phyloP scores from a whole-genome alignment of 1,284 basidiomycete species.

The Porphyrellus sp. region DNA sequence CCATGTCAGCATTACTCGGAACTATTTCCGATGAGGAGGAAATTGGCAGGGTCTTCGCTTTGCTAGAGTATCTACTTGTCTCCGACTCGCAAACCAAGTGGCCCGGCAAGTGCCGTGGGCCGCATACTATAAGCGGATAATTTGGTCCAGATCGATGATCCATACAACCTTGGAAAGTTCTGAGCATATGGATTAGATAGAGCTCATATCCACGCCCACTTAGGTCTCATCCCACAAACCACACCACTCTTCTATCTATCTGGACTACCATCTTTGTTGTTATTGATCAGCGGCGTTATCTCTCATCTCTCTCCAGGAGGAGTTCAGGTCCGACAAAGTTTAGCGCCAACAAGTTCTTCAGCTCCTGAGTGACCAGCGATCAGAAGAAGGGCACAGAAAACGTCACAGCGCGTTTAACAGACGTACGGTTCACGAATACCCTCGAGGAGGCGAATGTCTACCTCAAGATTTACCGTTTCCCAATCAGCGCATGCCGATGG shows the following conservation, averaged over 20 bases:
- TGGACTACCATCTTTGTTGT: background rate
- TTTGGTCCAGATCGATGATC: background rate
- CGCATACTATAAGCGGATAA: background rate
- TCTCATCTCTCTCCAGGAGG: slow-evolving; percentile 9
- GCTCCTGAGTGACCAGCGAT: slow-evolving; percentile 1
- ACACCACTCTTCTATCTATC: slow-evolving; percentile 6
- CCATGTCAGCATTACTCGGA: no score
- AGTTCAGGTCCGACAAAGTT: background rate
- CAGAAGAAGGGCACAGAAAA: background rate
- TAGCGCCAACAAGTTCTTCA: background rate
- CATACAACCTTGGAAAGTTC: no score
- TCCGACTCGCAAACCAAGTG: no score
- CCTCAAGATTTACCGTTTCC: slow-evolving; percentile 46
- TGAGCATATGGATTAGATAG: slow-evolving; percentile 9
- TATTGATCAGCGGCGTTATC: background rate
- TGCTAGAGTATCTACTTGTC: no score
- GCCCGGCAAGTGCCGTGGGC: slow-evolving; percentile 20
- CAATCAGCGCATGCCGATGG: slow-evolving; percentile 39
- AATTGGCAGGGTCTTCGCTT: no score
- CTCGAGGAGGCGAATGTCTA: slow-evolving; percentile 31
- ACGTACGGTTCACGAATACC: slow-evolving; percentile 1
- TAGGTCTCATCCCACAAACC: slow-evolving; percentile 5
- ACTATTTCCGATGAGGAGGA: no score
- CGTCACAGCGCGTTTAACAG: background rate
- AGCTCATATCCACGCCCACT: slow-evolving; percentile 10